Evolutionary conservation across 164 flowering plant genomes (phyloP).

Genomic region (Stephania japonica): DNA sequence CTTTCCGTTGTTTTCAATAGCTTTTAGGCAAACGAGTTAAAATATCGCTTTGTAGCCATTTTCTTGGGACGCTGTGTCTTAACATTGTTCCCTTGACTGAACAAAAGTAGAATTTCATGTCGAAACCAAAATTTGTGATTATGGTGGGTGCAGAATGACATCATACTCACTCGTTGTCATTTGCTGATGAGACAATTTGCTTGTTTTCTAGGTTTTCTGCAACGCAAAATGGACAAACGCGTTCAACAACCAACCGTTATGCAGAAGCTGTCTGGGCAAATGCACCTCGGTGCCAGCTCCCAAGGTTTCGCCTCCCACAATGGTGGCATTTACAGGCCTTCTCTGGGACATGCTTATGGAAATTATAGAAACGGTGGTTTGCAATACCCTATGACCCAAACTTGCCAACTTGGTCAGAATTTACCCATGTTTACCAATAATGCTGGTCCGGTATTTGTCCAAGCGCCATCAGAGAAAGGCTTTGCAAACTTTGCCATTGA

Average conservation of each 20-base stretch:
- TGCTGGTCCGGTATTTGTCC: constrained; percentile 51
- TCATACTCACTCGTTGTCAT: not conserved
- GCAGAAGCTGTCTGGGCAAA: constrained; percentile 51
- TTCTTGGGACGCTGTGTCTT: too few relatives aligned
- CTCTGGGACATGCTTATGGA: constrained; percentile 33
- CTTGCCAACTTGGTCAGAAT: constrained; percentile 27
- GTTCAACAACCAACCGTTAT: constrained; percentile 36
- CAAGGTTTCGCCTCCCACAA: constrained; percentile 28
- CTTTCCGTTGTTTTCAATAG: not conserved
- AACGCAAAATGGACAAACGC: constrained; percentile 8
- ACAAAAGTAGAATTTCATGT: not conserved
- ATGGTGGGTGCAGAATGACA: not conserved
- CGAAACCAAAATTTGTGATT: not conserved
- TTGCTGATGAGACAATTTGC: constrained; percentile 1
- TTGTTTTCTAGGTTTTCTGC: constrained; percentile 3
- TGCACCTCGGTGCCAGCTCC: constrained; percentile 38
- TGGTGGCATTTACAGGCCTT: constrained; percentile 34
- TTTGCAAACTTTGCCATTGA: constrained; percentile 57
- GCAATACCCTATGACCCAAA: constrained; percentile 28
- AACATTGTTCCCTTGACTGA: too few relatives aligned
- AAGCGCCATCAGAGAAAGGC: constrained; percentile 76
- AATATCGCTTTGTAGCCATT: too few relatives aligned
- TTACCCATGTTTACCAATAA: constrained; percentile 30
- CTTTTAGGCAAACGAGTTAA: too few relatives aligned
- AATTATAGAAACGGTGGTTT: constrained; percentile 46